Percentiles rank a stretch among this genome's conserved stretches.
phyloP scores from a whole-genome alignment of 345 rosid species.

The Corchorus capsularis region DNA sequence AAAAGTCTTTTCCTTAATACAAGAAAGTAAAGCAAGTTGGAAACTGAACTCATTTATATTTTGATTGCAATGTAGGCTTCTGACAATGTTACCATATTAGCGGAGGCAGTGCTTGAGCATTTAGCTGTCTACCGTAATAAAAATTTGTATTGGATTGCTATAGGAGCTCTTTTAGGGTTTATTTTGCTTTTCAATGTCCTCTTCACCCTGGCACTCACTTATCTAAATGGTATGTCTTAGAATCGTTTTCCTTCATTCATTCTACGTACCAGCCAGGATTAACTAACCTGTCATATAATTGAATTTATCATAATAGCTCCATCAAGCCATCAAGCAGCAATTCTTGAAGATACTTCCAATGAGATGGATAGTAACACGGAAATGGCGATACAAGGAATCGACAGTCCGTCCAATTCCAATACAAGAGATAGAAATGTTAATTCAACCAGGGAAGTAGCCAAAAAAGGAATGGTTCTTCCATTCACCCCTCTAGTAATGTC shows the following conservation, averaged over 20 bases:
- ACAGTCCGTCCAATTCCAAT: conserved; percentile 18
- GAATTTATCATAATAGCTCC: conserved; percentile 34
- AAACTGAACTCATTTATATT: too few species aligned
- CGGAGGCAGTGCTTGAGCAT: conserved; percentile 55
- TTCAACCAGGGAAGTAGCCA: conserved; percentile 14
- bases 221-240: conserved; percentile 58
- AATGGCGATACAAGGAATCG: conserved; percentile 24
- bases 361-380: conserved; percentile 27
- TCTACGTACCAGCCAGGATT: conserved; percentile 11
- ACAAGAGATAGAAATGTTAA: neutral
- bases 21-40: too few species aligned
- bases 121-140: conserved; percentile 49
- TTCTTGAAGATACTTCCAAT: conserved; percentile 47
- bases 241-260: too few species aligned
- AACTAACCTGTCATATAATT: neutral
- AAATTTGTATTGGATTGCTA: conserved; percentile 91
- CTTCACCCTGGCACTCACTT: conserved; percentile 65
- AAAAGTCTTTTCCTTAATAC: too few species aligned
- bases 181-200: conserved; percentile 72
- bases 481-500: conserved; percentile 56
- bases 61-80: conserved; percentile 32
- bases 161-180: conserved; percentile 63
- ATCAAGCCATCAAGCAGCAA: conserved; percentile 50
- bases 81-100: conserved; percentile 33
- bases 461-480: conserved; percentile 57